phyloP scores from a whole-genome alignment of 306 rosid species.

The Begonia loranthoides region DNA sequence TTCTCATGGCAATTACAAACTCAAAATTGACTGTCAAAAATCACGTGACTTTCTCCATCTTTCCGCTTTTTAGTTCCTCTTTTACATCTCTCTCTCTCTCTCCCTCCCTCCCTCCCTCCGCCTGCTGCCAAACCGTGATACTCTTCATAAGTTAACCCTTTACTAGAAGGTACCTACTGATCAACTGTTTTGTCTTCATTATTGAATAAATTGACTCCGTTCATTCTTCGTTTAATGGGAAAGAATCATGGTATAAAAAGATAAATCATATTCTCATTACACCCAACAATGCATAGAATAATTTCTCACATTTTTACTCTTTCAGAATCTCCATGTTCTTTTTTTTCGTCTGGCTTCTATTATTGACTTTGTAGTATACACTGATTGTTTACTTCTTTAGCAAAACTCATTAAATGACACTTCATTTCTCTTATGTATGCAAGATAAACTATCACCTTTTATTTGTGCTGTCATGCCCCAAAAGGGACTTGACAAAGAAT shows the following conservation, averaged over 20 bases:
- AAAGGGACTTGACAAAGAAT: too few relatives aligned
- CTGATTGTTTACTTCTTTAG: too few relatives aligned
- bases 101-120: neutral
- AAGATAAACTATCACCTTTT: too few relatives aligned
- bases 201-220: neutral
- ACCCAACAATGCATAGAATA: too few relatives aligned
- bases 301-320: neutral
- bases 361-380: too few relatives aligned
- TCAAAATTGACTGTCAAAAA: conserved; percentile 30
- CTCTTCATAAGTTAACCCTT: conserved; percentile 23
- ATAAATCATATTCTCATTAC: too few relatives aligned
- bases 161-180: conserved; percentile 4
- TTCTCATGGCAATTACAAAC: neutral
- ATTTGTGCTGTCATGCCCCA: too few relatives aligned
- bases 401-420: too few relatives aligned
- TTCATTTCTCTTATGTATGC: too few relatives aligned
- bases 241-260: neutral
- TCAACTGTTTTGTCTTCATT: conserved; percentile 7
- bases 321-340: neutral
- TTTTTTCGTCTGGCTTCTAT: neutral
- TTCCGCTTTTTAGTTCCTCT: conserved; percentile 16
- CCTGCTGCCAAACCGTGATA: conserved; percentile 11
- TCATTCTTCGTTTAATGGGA: neutral
- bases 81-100: conserved; percentile 16
- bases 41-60: conserved; percentile 26